These are phyloP conservation scores for Jaenimonas drosophilae DNA, from an alignment of 208 protist species.

Conservation along the genomic window DNA sequence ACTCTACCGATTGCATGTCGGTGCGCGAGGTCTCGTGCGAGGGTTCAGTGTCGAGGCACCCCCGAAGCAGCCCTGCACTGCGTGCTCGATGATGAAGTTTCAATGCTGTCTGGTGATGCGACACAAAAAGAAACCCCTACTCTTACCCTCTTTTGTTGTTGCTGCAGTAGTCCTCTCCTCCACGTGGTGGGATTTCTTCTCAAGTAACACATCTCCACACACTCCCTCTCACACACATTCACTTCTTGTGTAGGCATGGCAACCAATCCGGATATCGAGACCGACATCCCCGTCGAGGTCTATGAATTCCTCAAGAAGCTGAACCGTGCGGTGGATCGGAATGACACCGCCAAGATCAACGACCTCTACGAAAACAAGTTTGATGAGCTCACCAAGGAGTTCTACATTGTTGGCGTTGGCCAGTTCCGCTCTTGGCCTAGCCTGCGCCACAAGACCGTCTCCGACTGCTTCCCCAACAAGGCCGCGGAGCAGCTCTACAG, in stretches of 20 bases:
- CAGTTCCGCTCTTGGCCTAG: slow-evolving; percentile 74
- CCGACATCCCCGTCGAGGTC: slow-evolving; percentile 76
- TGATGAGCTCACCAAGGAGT: slow-evolving; percentile 56
- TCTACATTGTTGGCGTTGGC: slow-evolving; percentile 52
- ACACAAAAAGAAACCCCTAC: no score
- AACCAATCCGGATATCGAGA: slow-evolving; percentile 86
- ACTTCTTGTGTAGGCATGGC: slow-evolving; percentile 24
- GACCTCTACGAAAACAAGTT: slow-evolving; percentile 78
- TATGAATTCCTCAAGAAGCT: slow-evolving; percentile 64
- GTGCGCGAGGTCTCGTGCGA: neutral
- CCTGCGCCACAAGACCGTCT: slow-evolving; percentile 43
- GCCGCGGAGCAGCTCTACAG: slow-evolving; percentile 71
- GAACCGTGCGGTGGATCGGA: slow-evolving; percentile 60
- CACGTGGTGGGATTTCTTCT: neutral
- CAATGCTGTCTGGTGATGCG: neutral
- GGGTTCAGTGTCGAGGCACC: neutral
- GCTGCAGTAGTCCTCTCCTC: no score
- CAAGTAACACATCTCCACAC: neutral
- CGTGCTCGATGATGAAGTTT: no score
- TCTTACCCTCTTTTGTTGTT: slow-evolving; percentile 2
- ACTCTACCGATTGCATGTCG: neutral
- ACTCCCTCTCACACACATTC: neutral
- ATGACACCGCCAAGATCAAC: slow-evolving; percentile 48
- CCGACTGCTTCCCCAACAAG: slow-evolving; percentile 47
- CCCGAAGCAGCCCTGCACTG: no score